These are phyloP conservation scores for Teunomyces lycoperdinae DNA, from an alignment of 805 yeast species.

Conservation along the genomic window DNA sequence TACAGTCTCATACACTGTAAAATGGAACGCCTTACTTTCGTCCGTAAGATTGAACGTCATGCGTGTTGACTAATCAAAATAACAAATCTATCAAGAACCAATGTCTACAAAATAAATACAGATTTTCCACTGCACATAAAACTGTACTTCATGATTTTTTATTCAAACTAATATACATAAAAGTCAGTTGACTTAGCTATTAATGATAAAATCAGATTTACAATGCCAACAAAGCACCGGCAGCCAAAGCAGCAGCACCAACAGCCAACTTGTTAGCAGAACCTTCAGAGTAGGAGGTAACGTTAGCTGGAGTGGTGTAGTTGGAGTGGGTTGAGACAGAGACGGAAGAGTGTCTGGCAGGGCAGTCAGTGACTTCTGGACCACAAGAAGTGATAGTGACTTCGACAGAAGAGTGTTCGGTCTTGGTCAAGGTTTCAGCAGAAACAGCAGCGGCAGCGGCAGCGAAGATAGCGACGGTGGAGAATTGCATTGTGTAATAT, in stretches of 20 bases:
- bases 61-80: neutral
- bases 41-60: slow-evolving; percentile 25
- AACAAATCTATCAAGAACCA: no score
- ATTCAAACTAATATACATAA: slow-evolving; percentile 8
- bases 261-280: slow-evolving; percentile 35
- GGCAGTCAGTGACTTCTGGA: slow-evolving; percentile 48
- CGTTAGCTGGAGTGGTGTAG: slow-evolving; percentile 31
- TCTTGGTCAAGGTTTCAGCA: slow-evolving; percentile 37
- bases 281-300: slow-evolving; percentile 33
- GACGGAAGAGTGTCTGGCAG: slow-evolving; percentile 21
- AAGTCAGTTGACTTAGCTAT: neutral
- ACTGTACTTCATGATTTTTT: neutral
- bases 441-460: slow-evolving; percentile 30
- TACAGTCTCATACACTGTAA: slow-evolving; percentile 56
- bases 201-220: slow-evolving; percentile 6
- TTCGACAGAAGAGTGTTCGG: slow-evolving; percentile 35
- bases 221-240: slow-evolving; percentile 43
- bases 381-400: slow-evolving; percentile 49
- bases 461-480: slow-evolving; percentile 35
- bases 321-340: slow-evolving; percentile 16
- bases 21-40: slow-evolving; percentile 56
- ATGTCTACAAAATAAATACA: neutral
- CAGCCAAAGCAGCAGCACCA: slow-evolving; percentile 48
- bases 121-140: neutral
- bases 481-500: slow-evolving; percentile 37